Percentiles rank a stretch among this genome's conserved stretches.
phyloP scores from a whole-genome alignment of 2,329 filamentous ascomycete species.

The Akanthomyces dipterigenus region DNA sequence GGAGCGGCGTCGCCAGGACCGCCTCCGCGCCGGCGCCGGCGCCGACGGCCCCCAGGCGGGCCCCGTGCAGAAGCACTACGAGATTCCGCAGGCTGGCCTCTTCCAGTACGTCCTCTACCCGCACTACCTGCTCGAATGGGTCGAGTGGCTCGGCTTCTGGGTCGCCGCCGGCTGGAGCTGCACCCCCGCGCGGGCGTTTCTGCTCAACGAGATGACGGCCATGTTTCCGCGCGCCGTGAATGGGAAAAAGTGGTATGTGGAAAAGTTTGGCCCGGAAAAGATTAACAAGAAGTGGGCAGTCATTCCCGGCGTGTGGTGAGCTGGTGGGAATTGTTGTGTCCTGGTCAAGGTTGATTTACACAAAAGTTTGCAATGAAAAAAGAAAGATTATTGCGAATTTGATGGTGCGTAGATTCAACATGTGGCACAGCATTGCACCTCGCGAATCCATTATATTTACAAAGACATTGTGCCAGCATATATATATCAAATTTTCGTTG shows the following conservation, averaged over 20 bases:
- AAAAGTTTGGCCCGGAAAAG: slow-evolving; percentile 80
- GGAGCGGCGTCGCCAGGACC: slow-evolving; percentile 54
- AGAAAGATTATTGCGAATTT: no score
- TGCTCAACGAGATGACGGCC: slow-evolving; percentile 79
- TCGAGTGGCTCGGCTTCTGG: slow-evolving; percentile 91
- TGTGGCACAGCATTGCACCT: no score
- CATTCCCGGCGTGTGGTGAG: slow-evolving; percentile 44
- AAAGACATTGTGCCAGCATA: neutral
- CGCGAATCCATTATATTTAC: no score
- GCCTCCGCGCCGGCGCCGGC: slow-evolving; percentile 19
- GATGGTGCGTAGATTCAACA: no score
- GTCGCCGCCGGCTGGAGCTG: slow-evolving; percentile 63
- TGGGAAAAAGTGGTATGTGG: slow-evolving; percentile 78
- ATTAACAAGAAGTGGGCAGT: slow-evolving; percentile 70
- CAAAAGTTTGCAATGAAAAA: no score
- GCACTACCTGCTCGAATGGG: slow-evolving; percentile 94
- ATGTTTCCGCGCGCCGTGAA: slow-evolving; percentile 84
- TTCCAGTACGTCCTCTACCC: slow-evolving; percentile 82
- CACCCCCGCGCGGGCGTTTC: slow-evolving; percentile 70
- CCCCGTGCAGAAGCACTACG: slow-evolving; percentile 81
- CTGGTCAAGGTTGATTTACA: no score
- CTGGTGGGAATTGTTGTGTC: neutral
- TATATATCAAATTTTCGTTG: neutral
- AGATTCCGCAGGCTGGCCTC: slow-evolving; percentile 74
- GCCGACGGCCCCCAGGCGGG: slow-evolving; percentile 22